Percentiles rank a stretch among this genome's conserved stretches.
phyloP scores from a whole-genome alignment of 352 stramenopile species.

The Globisporangium paroecandrum region DNA sequence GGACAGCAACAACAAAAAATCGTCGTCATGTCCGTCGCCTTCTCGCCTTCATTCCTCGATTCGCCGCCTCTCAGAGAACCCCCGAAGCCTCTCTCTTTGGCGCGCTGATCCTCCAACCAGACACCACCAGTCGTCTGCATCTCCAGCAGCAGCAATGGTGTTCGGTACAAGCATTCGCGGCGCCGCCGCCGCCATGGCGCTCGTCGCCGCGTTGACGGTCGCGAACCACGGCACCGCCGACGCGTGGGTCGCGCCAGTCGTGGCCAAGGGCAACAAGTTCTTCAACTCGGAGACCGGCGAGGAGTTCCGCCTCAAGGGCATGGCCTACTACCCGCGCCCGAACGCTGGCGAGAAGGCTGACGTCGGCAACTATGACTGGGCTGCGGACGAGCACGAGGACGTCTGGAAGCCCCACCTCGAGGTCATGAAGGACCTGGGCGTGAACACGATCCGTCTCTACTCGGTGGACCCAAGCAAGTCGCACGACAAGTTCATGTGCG shows the following conservation, averaged over 20 bases:
- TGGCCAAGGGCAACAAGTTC: conserved; percentile 71
- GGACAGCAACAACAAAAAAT: neutral
- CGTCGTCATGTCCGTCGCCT: neutral
- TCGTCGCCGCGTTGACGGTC: neutral
- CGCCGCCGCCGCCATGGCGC: neutral
- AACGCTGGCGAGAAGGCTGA: conserved; percentile 46
- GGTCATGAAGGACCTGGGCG: conserved; percentile 52
- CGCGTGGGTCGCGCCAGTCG: conserved; percentile 27
- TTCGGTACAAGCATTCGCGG: neutral
- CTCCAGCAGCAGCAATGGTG: neutral
- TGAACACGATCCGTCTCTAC: conserved; percentile 75
- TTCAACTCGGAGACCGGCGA: conserved; percentile 46
- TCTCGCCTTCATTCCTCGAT: neutral
- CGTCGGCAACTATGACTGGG: conserved; percentile 56
- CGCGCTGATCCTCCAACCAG: neutral
- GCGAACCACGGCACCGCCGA: neutral
- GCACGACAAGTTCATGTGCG: conserved; percentile 82
- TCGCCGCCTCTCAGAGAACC: neutral
- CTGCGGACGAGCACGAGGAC: conserved; percentile 49
- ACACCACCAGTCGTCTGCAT: neutral
- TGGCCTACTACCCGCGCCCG: conserved; percentile 65
- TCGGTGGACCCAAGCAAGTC: conserved; percentile 52
- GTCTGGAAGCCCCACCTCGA: conserved; percentile 51
- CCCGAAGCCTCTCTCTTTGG: neutral
- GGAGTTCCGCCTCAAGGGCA: conserved; percentile 64